Conservation (phyloP, 345 rosid species). For the Eucalyptus albens region DNA sequence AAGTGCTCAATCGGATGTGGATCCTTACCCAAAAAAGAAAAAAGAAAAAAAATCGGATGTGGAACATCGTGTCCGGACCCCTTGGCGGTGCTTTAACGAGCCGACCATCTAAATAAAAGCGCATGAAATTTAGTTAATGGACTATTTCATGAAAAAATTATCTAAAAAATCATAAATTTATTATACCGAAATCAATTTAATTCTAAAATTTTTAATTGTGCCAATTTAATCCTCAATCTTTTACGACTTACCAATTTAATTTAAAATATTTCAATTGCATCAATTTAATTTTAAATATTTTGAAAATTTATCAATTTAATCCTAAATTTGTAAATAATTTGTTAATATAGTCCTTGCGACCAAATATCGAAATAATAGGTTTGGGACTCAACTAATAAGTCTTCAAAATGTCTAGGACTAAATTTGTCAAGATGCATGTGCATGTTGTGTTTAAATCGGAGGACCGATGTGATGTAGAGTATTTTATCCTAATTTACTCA, state of each 20-base stretch:
- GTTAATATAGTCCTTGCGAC: fast-evolving
- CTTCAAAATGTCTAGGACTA: background rate
- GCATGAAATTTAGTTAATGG: background rate
- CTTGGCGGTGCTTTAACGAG: background rate
- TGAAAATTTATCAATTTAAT: no score
- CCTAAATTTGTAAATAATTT: background rate
- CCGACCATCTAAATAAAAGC: background rate
- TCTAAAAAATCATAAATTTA: no score
- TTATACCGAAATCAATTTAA: no score
- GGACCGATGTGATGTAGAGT: background rate
- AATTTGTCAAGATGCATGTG: no score
- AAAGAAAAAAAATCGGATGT: no score
- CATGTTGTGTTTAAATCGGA: background rate
- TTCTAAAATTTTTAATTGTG: fast-evolving
- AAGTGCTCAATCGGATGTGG: background rate
- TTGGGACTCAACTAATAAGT: background rate
- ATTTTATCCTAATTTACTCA: background rate
- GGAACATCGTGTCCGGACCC: background rate
- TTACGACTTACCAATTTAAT: no score
- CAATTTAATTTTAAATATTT: background rate
- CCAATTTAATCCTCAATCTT: no score
- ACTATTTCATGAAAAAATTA: background rate
- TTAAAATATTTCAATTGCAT: fast-evolving
- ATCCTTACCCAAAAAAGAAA: no score
- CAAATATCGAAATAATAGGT: no score